phyloP scores from a whole-genome alignment of 768 basidiomycete genomes.

The Strobilomyces echinocephalus region DNA sequence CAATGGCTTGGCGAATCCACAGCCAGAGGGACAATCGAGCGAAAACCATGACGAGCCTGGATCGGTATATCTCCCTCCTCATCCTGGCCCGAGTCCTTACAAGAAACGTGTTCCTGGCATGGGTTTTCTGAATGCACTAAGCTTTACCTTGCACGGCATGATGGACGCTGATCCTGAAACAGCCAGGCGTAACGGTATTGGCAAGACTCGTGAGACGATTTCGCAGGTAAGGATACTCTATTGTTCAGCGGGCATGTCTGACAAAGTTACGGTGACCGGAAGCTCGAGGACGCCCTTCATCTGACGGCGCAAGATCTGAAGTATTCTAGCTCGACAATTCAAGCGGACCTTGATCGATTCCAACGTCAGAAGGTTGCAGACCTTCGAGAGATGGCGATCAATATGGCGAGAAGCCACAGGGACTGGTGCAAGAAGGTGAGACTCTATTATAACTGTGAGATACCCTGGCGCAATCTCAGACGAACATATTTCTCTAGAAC shows the following conservation, averaged over 20 bases:
- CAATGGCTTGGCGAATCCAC: slow-evolving; percentile 23
- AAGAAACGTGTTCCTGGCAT: slow-evolving; percentile 67
- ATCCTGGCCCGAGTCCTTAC: slow-evolving; percentile 72
- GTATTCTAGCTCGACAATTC: slow-evolving; percentile 93
- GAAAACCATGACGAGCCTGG: slow-evolving; percentile 39
- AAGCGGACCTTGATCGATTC: slow-evolving; percentile 96
- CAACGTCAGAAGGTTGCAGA: slow-evolving; percentile 99
- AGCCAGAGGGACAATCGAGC: slow-evolving; percentile 30
- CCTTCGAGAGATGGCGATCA: slow-evolving; percentile 87
- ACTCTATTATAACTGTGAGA: slow-evolving; percentile 1
- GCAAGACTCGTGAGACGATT: slow-evolving; percentile 90
- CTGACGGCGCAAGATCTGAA: slow-evolving; percentile 90
- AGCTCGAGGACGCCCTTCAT: slow-evolving; percentile 96
- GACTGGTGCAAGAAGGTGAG: slow-evolving; percentile 96
- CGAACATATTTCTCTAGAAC: slow-evolving; percentile 52
- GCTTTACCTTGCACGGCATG: slow-evolving; percentile 94
- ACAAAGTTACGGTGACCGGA: slow-evolving; percentile 17
- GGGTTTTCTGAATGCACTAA: slow-evolving; percentile 85
- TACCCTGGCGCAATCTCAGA: slow-evolving; percentile 12
- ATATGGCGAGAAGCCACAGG: slow-evolving; percentile 82
- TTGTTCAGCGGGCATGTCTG: slow-evolving; percentile 11
- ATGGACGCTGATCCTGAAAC: slow-evolving; percentile 99
- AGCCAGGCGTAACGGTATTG: slow-evolving; percentile 86
- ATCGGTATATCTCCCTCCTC: slow-evolving; percentile 62
- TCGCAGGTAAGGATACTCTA: slow-evolving; percentile 63